Base-by-base conservation (phyloP, 177 flowering plant genomes). In the Vitis hybrid region DNA sequence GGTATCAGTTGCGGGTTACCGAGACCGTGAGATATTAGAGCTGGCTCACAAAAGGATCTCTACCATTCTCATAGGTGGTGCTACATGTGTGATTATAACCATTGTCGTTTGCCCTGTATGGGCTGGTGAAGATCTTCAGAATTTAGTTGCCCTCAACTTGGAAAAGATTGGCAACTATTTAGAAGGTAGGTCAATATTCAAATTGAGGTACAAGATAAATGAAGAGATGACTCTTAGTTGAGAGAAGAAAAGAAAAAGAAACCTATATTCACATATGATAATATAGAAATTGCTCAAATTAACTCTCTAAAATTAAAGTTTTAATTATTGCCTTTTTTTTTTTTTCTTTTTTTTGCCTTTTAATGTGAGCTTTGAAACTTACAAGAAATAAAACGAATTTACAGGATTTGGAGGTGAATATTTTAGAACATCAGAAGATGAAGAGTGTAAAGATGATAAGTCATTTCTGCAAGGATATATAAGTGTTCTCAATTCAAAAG, bases 401-500 rank as follows among this genome's bases (percentile, higher is more conserved):
- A 17, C 70, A 74, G 81, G 72, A 38, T 75, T 68, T 72, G 78
- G 62, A 19, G 62, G 44, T 33, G 78, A 72, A 62, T 78, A 65
- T 51, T 75, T 75, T 62, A 18, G 65, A 20, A 17, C 15, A 28
- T 2, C 24, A 15, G 66, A 28, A 10, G 68, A 66, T 13, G 73
- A 56, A 51, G 67, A 60, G 12, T 17, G 19, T 1, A 71, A 57
- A 51, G 55, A 28, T 12, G 73, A 75, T 19, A 73, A 70, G 71
- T 64, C 65, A 11, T 65, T 74, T 73, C 67, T 81, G 19, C 66
- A 80, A 72, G 77, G 76, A 51, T 85, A 81, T 50, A 83, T 79
- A 72, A 78, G 82, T 60, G 82, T 84, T 70, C 80, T 87, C 24
- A 80, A 74, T 72, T 78, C 88, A 51, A 87, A 83, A 72, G 57